phyloP scores from a whole-genome alignment of 352 stramenopile genomes.

The Pythium volutum region DNA sequence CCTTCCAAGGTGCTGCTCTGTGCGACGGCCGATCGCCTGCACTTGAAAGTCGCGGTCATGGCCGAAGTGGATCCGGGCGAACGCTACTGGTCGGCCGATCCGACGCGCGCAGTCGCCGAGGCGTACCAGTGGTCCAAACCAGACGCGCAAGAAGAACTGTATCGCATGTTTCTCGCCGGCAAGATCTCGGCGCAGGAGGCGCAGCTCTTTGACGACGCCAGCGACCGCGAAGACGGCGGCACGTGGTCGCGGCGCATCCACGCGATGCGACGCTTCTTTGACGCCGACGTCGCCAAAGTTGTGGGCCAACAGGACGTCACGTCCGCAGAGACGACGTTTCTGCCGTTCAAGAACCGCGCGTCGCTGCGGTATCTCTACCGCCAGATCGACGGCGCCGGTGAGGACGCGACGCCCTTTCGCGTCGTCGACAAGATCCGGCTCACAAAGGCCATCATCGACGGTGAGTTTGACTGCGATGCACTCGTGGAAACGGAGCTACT shows the following conservation, averaged over 20 bases:
- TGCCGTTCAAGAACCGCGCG: conserved; percentile 48
- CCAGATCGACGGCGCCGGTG: conserved; percentile 46
- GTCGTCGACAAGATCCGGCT: conserved; percentile 75
- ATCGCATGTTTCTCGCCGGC: conserved; percentile 64
- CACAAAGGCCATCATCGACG: conserved; percentile 66
- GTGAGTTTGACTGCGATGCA: conserved; percentile 69
- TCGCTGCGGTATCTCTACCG: conserved; percentile 69
- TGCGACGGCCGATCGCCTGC: conserved; percentile 40
- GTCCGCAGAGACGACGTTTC: conserved; percentile 20
- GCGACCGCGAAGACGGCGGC: conserved; percentile 37
- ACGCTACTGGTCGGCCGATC: conserved; percentile 33
- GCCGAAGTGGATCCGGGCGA: conserved; percentile 44
- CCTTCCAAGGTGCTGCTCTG: conserved; percentile 43
- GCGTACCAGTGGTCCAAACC: conserved; percentile 32
- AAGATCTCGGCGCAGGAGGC: conserved; percentile 57
- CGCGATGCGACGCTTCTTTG: conserved; percentile 40
- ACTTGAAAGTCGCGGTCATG: conserved; percentile 44
- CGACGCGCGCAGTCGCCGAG: conserved; percentile 25
- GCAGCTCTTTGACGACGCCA: conserved; percentile 46
- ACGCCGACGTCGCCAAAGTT: conserved; percentile 28
- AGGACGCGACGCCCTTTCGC: conserved; percentile 53
- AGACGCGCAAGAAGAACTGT: conserved; percentile 62
- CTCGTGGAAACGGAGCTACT: conserved; percentile 50
- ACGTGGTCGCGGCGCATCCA: conserved; percentile 72
- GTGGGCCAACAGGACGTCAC: conserved; percentile 5